Base-by-base conservation (phyloP, 805 yeast genomes). In the Hanseniaspora lindneri region DNA sequence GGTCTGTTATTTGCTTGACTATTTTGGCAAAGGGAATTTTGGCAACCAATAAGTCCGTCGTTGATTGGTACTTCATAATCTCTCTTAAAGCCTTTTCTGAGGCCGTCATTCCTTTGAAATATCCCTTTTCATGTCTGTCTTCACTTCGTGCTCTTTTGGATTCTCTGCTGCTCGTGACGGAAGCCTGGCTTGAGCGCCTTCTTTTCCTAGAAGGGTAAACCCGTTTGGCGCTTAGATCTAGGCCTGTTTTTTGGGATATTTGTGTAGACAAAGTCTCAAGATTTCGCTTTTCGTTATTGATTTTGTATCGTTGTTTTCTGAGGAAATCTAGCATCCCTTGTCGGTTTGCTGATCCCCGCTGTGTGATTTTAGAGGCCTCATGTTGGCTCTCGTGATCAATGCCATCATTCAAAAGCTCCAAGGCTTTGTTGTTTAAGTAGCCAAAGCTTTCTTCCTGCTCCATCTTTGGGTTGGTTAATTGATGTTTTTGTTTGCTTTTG, bases 11-110 rank as follows among this genome's bases (percentile, higher is more conserved):
- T 55, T 83, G 92, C 52, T 80, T 74, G 8, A 83, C 85, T 21
- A 83, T 65, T 52, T 89, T 67, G 1, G 89, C 84, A 67, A 83
- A 83, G 16, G 94, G 94, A 27, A 83, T 69, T 56, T 81, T 81
- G 23, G 86, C 67, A 14, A 83, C 68, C 39, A 83, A 65, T 33
- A 83, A 63, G 52, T 80, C 88, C 0, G 87, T 77, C 29, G 78
- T 69, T 57, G 75, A 72, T 58, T 83, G 89, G 55, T 72, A 82
- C 56, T 71, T 72, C 49, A 84, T 67, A 20, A 83, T 82, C 56
- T 83, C 88, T 55, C 77, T 65, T 27, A 81, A 61, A 1, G 89
- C 89, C 20, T 67, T 63, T 0, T 79, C 76, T 14, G 87, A 86
- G 0, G 85, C 83, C 9, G 37, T 33, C 17, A 37, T 16, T 7